phyloP scores from a whole-genome alignment of 495 filamentous ascomycete species.

The Darksidea phi region DNA sequence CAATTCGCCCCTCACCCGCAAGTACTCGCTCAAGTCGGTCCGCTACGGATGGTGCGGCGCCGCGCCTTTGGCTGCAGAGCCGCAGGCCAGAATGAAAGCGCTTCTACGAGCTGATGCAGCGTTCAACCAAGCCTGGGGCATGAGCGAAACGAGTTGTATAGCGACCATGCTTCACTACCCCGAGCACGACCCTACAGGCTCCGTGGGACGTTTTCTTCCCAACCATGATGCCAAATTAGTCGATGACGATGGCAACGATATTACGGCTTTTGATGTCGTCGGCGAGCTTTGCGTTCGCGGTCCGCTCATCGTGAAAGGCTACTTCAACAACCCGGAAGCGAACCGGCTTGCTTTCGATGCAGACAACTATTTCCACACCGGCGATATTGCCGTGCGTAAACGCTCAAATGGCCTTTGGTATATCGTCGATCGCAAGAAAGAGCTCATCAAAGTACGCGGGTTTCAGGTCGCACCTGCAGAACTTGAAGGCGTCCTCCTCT shows the following conservation, averaged over 20 bases:
- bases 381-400: constrained; percentile 42
- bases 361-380: constrained; percentile 43
- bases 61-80: constrained; percentile 40
- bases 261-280: constrained; percentile 34
- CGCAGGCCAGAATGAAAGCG: constrained; percentile 38
- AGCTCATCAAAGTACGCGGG: constrained; percentile 50
- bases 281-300: constrained; percentile 43
- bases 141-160: constrained; percentile 46
- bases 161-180: no score
- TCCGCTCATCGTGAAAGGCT: constrained; percentile 41
- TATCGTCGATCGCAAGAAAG: constrained; percentile 47
- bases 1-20: constrained; percentile 41
- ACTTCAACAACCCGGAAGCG: constrained; percentile 41
- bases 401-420: constrained; percentile 41
- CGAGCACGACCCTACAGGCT: no score
- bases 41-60: constrained; percentile 42
- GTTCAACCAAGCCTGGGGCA: constrained; percentile 42
- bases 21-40: constrained; percentile 43
- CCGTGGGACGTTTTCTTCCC: constrained; percentile 39
- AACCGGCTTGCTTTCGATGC: constrained; percentile 36
- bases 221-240: constrained; percentile 42
- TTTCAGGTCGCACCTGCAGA: constrained; percentile 51
- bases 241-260: constrained; percentile 44
- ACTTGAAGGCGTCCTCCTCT: constrained; percentile 47
- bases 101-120: constrained; percentile 37